Base-by-base conservation (phyloP, 2,329 filamentous ascomycete species). In the Fusarium camptoceras region DNA sequence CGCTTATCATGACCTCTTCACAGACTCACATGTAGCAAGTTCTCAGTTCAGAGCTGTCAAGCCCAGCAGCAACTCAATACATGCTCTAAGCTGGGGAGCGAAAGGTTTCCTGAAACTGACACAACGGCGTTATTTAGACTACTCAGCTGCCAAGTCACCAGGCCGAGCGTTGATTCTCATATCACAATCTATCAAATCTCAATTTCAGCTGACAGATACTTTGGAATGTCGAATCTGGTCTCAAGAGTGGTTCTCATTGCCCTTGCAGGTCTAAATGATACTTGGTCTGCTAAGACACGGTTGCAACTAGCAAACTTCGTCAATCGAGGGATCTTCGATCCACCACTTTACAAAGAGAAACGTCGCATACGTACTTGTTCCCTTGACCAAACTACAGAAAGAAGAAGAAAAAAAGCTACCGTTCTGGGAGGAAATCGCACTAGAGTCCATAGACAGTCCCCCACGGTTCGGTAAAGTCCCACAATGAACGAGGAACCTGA, bases 401-500 rank as follows among this genome's bases (percentile, higher is more conserved):
- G 28, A 30, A 31, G 7, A 16, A 46, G 15, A 9, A 28, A 27
- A 48, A 25, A 58, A 27, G n/a, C 18, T 57, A 43, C 37, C 47
- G 18, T 22, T 25, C 43, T 44, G 59, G n/a, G 12, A 42, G 37
- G 41, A 43, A 56, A 68, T 68, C 54, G 42, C 55, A 53, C 46
- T 66, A 64, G 54, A 70, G 71, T 66, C 68, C 44, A n/a, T 43
- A 58, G 59, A 28, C 34, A 41, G 24, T 54, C 64, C 62, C 70
- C 68, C 71, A 60, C 47, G 58, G 59, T 43, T 63, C 55, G 65
- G 68, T 50, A 64, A 43, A 58, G 73, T 73, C 63, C 73, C 73
- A 73, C 70, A 68, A 22, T 54, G 59, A 48, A 30, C 59, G 59
- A 46, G 64, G 50, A 53, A 75, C 73, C 73, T 75, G 73, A 75